Conservation (phyloP, 2,329 filamentous ascomycete genomes). For the Remersonia thermophila region DNA sequence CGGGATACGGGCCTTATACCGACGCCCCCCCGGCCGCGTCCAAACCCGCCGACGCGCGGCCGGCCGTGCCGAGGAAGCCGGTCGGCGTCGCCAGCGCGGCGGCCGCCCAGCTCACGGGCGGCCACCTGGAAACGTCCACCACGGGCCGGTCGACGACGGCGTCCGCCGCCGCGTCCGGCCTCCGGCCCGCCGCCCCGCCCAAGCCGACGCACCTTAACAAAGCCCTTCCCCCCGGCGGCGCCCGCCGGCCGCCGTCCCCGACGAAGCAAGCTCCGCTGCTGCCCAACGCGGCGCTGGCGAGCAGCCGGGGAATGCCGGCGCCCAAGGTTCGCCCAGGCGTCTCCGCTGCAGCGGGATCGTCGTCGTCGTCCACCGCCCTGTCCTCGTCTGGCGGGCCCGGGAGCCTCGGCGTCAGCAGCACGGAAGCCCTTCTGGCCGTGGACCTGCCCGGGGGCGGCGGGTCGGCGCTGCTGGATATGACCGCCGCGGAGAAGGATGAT, state of each 20-base stretch:
- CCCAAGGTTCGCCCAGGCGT: slow-evolving; percentile 9
- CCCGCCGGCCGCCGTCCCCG: slow-evolving; percentile 29
- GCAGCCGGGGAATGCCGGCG: slow-evolving; percentile 12
- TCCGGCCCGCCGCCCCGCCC: slow-evolving; percentile 43
- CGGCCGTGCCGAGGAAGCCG: slow-evolving; percentile 41
- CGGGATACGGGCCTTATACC: slow-evolving; percentile 83
- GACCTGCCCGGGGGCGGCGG: slow-evolving; percentile 32
- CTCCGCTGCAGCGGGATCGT: neutral
- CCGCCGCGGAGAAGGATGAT: slow-evolving; percentile 48
- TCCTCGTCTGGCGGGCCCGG: neutral
- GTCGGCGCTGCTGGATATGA: slow-evolving; percentile 40
- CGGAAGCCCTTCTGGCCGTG: slow-evolving; percentile 31
- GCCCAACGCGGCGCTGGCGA: no score
- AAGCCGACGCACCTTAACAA: slow-evolving; percentile 52
- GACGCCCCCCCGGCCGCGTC: slow-evolving; percentile 32
- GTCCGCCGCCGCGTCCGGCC: neutral
- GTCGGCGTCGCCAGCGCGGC: slow-evolving; percentile 20
- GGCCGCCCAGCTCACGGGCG: slow-evolving; percentile 13
- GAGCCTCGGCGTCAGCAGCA: slow-evolving; percentile 5
- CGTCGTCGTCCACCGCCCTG: neutral
- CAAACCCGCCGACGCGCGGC: slow-evolving; percentile 23
- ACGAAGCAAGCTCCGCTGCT: slow-evolving; percentile 23
- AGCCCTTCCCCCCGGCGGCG: slow-evolving; percentile 27
- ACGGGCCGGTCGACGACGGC: slow-evolving; percentile 1
- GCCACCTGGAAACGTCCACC: slow-evolving; percentile 3